Evolutionary conservation across 352 stramenopile species (phyloP).

Genomic region (Phytopythium aichiense): DNA sequence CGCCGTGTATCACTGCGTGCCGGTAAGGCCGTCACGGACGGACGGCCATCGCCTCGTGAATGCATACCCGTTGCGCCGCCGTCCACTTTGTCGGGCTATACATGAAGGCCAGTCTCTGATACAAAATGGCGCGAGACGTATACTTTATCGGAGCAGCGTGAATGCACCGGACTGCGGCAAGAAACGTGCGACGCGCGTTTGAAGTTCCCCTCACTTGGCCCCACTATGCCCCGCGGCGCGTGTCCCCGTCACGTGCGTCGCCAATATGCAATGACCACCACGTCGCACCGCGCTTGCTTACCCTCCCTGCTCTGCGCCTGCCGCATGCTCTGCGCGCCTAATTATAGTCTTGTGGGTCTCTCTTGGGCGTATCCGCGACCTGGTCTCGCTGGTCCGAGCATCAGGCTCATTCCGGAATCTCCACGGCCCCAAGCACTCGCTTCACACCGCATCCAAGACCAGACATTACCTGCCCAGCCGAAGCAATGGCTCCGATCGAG

Average conservation of each 20-base stretch:
- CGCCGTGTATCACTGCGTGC: too few relatives aligned
- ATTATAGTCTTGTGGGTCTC: neutral
- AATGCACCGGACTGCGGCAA: constrained; percentile 1
- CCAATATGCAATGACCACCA: neutral
- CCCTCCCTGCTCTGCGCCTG: neutral
- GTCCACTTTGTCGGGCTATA: neutral
- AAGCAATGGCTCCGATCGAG: constrained; percentile 26
- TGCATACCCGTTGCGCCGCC: neutral
- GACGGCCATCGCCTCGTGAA: neutral
- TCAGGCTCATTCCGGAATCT: neutral
- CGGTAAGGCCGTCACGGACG: neutral
- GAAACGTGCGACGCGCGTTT: constrained; percentile 8
- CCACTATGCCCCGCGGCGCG: neutral
- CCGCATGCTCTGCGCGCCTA: neutral
- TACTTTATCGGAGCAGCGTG: neutral
- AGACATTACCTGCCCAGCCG: neutral
- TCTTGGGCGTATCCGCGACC: too few relatives aligned
- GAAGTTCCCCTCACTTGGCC: constrained; percentile 4
- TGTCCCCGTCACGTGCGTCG: constrained; percentile 2
- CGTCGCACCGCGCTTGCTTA: constrained; percentile 1
- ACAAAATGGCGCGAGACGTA: neutral
- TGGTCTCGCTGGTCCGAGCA: neutral
- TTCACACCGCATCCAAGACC: too few relatives aligned
- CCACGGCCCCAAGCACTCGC: too few relatives aligned
- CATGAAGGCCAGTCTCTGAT: too few relatives aligned